A percentile compares a stretch with the other conserved stretches of the same genome.
Conservation (phyloP, 768 basidiomycete species). For the Lactarius hengduanensis region DNA sequence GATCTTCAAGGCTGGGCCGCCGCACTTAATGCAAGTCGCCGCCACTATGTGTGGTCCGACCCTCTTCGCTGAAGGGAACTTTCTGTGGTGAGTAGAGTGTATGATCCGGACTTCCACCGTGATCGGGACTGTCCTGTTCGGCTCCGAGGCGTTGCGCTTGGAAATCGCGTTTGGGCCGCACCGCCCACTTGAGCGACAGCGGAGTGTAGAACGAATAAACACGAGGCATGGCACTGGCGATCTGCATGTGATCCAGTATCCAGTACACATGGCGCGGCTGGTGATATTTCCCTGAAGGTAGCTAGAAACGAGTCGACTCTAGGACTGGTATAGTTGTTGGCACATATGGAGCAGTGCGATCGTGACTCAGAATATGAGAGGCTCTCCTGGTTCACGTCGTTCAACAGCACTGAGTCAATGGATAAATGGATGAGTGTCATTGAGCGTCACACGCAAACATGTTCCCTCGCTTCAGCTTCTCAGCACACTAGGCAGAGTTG, state of each 20-base stretch:
- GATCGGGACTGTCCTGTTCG: not conserved
- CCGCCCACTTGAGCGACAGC: slow-evolving; percentile 5
- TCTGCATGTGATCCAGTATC: too few relatives aligned
- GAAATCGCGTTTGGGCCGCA: not conserved
- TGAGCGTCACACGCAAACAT: too few relatives aligned
- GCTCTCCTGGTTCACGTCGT: too few relatives aligned
- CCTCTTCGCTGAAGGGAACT: too few relatives aligned
- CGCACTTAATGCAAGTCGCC: slow-evolving; percentile 13
- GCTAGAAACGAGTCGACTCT: not conserved
- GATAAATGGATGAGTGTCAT: too few relatives aligned
- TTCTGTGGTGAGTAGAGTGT: not conserved
- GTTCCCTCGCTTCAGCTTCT: too few relatives aligned
- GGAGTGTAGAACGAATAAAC: slow-evolving; percentile 5
- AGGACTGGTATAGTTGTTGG: not conserved
- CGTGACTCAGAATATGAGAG: too few relatives aligned
- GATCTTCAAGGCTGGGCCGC: not conserved
- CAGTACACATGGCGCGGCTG: too few relatives aligned
- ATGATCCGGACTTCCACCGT: not conserved
- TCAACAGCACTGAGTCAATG: too few relatives aligned
- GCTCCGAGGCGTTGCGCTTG: slow-evolving; percentile 3
- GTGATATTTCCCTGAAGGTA: too few relatives aligned
- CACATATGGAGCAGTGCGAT: not conserved
- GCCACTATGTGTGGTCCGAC: slow-evolving; percentile 16
- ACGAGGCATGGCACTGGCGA: not conserved
- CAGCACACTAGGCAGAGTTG: not conserved